Conservation (phyloP, 345 rosid species). For the Hibiscus syriacus region DNA sequence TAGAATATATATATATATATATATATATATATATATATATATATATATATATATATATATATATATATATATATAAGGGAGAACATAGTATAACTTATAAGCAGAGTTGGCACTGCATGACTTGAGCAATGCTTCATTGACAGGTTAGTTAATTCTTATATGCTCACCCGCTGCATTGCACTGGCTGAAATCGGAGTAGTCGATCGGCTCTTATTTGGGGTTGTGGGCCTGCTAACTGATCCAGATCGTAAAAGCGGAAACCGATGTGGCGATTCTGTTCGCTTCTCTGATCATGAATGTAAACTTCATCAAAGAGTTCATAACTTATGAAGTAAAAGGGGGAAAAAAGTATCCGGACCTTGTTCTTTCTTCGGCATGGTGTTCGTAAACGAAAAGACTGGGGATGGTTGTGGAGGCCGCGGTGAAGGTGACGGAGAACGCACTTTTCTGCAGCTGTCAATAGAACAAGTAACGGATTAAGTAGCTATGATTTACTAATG, state of each 20-base stretch:
- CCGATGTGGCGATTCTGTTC: constrained; percentile 68
- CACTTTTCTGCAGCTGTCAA: constrained; percentile 42
- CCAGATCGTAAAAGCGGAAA: constrained; percentile 75
- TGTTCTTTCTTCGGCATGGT: constrained; percentile 51
- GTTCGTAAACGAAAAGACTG: constrained; percentile 65
- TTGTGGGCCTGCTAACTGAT: constrained; percentile 47
- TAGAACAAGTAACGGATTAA: background rate
- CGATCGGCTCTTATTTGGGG: too few relatives aligned
- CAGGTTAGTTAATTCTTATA: background rate
- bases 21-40: too few relatives aligned
- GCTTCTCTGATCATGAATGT: constrained; percentile 41
- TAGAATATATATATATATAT: too few relatives aligned
- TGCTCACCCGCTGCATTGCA: too few relatives aligned
- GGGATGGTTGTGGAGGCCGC: constrained; percentile 56
- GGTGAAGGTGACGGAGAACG: constrained; percentile 55
- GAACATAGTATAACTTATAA: background rate
- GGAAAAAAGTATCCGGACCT: constrained; percentile 25
- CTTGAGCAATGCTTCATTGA: background rate
- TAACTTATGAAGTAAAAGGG: background rate
- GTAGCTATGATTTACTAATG: background rate
- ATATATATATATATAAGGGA: too few relatives aligned
- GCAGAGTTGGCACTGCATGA: background rate
- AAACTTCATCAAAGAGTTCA: constrained; percentile 1
- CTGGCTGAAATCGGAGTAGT: too few relatives aligned
- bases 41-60: too few relatives aligned